These are phyloP conservation scores for Starmera pachycereana DNA, from an alignment of 805 yeast species.

Conservation along the genomic window DNA sequence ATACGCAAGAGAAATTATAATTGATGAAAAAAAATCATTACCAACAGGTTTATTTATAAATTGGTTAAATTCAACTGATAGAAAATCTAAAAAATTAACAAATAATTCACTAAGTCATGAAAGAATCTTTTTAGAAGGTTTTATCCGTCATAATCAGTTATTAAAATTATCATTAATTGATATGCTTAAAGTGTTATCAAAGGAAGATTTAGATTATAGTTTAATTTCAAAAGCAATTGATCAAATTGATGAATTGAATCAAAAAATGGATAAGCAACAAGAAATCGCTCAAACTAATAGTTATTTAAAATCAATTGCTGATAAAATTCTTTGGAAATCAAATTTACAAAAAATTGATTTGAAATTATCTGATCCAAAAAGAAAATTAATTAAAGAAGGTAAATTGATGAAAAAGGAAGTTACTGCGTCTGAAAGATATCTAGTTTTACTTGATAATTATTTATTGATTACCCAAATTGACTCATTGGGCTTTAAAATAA, in stretches of 20 bases:
- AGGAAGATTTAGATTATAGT: constrained; percentile 40
- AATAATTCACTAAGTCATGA: constrained; percentile 37
- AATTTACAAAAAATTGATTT: constrained; percentile 35
- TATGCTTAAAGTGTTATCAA: constrained; percentile 38
- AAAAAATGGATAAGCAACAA: constrained; percentile 51
- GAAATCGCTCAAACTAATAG: constrained; percentile 50
- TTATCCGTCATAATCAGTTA: constrained; percentile 43
- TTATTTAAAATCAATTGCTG: constrained; percentile 41
- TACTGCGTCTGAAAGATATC: constrained; percentile 38
- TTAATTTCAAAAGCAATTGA: constrained; percentile 42
- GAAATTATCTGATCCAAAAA: constrained; percentile 39
- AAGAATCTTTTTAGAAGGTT: constrained; percentile 45
- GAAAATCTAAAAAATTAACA: constrained; percentile 19
- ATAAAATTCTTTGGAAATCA: constrained; percentile 43
- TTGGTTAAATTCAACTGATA: constrained; percentile 46
- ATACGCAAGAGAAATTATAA: constrained; percentile 44
- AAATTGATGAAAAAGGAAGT: constrained; percentile 52
- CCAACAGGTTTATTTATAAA: constrained; percentile 33
- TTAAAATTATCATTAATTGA: constrained; percentile 55
- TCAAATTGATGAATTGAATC: constrained; percentile 43
- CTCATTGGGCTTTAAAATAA: constrained; percentile 26
- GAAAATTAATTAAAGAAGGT: constrained; percentile 51
- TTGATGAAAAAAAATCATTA: constrained; percentile 30
- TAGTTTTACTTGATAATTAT: constrained; percentile 63
- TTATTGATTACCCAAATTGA: constrained; percentile 50